A percentile compares a stretch with the other conserved stretches of the same genome.
phyloP scores from a whole-genome alignment of 2,329 filamentous ascomycete genomes.

The Botrytis pseudocinerea region DNA sequence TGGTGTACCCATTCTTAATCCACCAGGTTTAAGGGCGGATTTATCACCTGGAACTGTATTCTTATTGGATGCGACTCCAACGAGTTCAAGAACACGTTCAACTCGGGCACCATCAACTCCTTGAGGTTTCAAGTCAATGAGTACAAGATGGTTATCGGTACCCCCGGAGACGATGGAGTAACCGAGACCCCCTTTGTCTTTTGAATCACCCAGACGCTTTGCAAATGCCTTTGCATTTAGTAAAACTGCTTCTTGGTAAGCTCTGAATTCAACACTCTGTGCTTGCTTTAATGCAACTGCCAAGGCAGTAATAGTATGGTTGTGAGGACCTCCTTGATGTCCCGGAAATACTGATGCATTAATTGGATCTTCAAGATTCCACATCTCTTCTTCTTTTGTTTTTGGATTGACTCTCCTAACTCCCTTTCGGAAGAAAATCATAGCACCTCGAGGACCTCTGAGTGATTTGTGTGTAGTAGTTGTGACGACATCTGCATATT shows the following conservation, averaged over 20 bases:
- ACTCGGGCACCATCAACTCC: conserved; percentile 85
- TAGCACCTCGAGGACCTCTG: conserved; percentile 88
- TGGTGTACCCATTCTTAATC: conserved; percentile 89
- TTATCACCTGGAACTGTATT: conserved; percentile 97
- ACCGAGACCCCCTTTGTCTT: conserved; percentile 74
- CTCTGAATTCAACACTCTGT: conserved; percentile 82
- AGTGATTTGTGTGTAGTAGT: conserved; percentile 98
- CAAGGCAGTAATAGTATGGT: conserved; percentile 96
- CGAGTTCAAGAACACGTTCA: conserved; percentile 85
- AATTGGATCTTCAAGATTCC: conserved; percentile 90
- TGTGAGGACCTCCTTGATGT: conserved; percentile 96
- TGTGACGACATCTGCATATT: conserved; percentile 89
- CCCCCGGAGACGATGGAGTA: conserved; percentile 92
- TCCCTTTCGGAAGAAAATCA: conserved; percentile 98
- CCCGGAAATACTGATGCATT: conserved; percentile 97
- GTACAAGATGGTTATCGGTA: conserved; percentile 95
- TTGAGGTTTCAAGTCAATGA: conserved; percentile 88
- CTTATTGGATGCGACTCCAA: conserved; percentile 98
- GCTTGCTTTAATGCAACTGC: conserved; percentile 94
- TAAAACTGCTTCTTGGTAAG: conserved; percentile 88
- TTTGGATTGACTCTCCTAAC: conserved; percentile 81
- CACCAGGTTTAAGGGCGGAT: conserved; percentile 89
- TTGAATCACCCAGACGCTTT: conserved; percentile 57
- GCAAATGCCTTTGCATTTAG: conserved; percentile 89
- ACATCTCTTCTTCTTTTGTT: conserved; percentile 80